phyloP scores from a whole-genome alignment of 768 basidiomycete species.

The Goffeauzyma gilvescens region DNA sequence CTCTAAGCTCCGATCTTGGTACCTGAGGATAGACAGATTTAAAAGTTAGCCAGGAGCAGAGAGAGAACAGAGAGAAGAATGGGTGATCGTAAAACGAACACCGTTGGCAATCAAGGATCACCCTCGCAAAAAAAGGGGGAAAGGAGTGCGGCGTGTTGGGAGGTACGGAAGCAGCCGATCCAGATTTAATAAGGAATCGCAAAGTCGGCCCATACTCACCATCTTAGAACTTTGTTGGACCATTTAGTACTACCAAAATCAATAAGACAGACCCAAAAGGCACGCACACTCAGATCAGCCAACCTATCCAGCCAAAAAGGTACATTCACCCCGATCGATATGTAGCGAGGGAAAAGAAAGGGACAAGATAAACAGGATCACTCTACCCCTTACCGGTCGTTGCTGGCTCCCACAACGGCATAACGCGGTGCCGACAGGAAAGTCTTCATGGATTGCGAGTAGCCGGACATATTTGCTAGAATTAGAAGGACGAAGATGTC shows the following conservation, averaged over 20 bases:
- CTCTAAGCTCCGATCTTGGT: constrained; percentile 11
- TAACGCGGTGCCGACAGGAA: constrained; percentile 20
- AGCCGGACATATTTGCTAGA: constrained; percentile 5
- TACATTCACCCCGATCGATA: no score
- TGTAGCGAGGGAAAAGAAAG: no score
- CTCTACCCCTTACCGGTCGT: constrained; percentile 18
- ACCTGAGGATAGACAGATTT: constrained; percentile 11
- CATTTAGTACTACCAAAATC: no score
- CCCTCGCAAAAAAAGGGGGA: no score
- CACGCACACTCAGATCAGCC: neutral
- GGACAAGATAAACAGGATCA: no score
- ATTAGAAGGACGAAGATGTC: neutral
- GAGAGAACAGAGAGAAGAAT: neutral
- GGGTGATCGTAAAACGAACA: no score
- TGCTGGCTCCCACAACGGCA: constrained; percentile 22
- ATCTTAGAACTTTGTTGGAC: constrained; percentile 15
- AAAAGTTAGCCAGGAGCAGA: neutral
- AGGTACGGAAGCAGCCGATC: neutral
- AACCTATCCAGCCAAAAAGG: no score
- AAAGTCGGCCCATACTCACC: constrained; percentile 6
- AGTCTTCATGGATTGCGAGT: constrained; percentile 16
- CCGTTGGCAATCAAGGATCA: no score
- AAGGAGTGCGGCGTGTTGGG: no score
- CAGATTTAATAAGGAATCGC: neutral
- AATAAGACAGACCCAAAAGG: neutral